Percentiles rank a stretch among this genome's conserved stretches.
phyloP scores from a whole-genome alignment of 495 filamentous ascomycete genomes.

The Hapsidospora chrysogenum region DNA sequence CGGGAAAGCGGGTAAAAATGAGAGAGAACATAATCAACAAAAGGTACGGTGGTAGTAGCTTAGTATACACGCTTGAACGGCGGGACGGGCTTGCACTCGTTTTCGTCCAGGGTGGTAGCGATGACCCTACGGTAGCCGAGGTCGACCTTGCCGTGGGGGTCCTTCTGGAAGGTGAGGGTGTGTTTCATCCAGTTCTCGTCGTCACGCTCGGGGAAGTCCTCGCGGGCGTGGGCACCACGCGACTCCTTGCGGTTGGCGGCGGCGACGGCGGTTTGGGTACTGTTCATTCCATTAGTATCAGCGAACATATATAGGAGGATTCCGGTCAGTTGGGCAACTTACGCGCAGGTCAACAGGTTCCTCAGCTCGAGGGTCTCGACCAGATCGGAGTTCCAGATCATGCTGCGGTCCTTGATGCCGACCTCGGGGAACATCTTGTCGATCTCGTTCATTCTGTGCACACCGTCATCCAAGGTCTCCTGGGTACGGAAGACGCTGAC shows the following conservation, averaged over 20 bases:
- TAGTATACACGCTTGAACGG: slow-evolving; percentile 81
- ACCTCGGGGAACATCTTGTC: slow-evolving; percentile 67
- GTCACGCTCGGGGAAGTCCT: slow-evolving; percentile 88
- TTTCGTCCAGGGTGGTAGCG: slow-evolving; percentile 66
- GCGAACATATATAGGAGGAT: neutral
- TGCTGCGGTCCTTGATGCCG: slow-evolving; percentile 90
- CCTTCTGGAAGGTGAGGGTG: slow-evolving; percentile 84
- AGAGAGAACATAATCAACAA: too few relatives aligned
- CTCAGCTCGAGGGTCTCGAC: slow-evolving; percentile 89
- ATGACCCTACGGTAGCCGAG: slow-evolving; percentile 65
- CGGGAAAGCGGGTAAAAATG: too few relatives aligned
- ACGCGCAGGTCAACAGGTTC: slow-evolving; percentile 90
- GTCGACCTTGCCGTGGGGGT: slow-evolving; percentile 63
- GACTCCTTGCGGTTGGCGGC: slow-evolving; percentile 88
- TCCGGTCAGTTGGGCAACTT: slow-evolving; percentile 18
- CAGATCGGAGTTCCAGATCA: slow-evolving; percentile 99
- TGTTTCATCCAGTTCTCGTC: slow-evolving; percentile 98
- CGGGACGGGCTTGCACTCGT: slow-evolving; percentile 74
- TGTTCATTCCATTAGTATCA: slow-evolving; percentile 12
- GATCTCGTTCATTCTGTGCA: slow-evolving; percentile 59
- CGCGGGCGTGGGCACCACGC: slow-evolving; percentile 83
- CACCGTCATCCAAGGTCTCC: slow-evolving; percentile 72
- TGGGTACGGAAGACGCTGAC: slow-evolving; percentile 96
- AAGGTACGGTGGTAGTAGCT: slow-evolving; percentile 4
- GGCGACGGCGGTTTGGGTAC: slow-evolving; percentile 68